Evolutionary conservation across 2,329 filamentous ascomycete species (phyloP).

Genomic region (Fusarium secorum): DNA sequence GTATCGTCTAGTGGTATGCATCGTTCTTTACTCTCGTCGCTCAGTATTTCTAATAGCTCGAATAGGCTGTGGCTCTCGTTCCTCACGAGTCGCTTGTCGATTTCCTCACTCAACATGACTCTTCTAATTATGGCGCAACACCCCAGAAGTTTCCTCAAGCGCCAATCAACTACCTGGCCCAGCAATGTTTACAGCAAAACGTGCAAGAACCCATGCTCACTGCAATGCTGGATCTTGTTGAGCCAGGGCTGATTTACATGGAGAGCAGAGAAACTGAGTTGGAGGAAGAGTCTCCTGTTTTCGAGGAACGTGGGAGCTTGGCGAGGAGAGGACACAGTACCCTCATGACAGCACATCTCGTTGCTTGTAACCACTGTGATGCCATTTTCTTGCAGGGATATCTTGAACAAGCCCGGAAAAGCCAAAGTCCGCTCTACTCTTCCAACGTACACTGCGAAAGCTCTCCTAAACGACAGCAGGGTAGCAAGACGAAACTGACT

Average conservation of each 20-base stretch:
- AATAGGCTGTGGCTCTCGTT: conserved; percentile 31
- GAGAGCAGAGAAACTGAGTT: background rate
- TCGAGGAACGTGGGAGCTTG: no score
- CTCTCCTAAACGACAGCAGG: no score
- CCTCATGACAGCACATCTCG: no score
- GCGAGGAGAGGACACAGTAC: no score
- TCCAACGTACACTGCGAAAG: no score
- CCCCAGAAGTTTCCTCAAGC: background rate
- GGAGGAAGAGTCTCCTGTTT: background rate
- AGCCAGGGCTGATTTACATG: background rate
- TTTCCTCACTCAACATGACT: conserved; percentile 10
- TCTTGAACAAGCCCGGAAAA: no score
- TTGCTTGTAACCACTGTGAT: no score
- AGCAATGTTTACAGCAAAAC: background rate
- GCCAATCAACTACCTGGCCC: conserved; percentile 18
- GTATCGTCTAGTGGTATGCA: conserved; percentile 36
- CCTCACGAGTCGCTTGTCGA: conserved; percentile 25
- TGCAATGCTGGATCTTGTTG: background rate
- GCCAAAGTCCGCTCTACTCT: no score
- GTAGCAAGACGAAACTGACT: no score
- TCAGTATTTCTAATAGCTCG: background rate
- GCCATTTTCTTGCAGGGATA: no score
- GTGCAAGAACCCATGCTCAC: background rate
- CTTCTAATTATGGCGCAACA: background rate
- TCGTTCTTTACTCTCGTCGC: no score